phyloP scores from a whole-genome alignment of 805 yeast genomes.

The Ogataea populi-albae region DNA sequence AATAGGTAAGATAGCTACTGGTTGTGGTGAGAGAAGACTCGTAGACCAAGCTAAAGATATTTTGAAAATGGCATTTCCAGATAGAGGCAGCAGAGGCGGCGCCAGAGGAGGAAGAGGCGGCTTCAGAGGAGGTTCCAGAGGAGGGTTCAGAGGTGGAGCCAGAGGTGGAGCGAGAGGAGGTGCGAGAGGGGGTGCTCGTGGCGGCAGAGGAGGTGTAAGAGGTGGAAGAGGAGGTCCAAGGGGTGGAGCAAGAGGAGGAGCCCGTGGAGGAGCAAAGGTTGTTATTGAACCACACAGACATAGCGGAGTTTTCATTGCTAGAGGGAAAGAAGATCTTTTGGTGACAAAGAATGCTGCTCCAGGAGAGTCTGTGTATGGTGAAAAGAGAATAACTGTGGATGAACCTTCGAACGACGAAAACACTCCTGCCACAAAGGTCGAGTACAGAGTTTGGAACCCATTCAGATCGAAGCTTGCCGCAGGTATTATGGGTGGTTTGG shows the following conservation, averaged over 20 bases:
- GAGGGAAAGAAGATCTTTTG: constrained; percentile 98
- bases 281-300: constrained; percentile 98
- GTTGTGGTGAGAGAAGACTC: neutral
- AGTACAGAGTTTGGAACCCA: constrained; percentile 99
- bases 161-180: constrained; percentile 55
- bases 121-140: constrained; percentile 47
- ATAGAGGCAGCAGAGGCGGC: constrained; percentile 49
- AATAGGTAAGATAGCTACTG: no score
- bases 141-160: constrained; percentile 56
- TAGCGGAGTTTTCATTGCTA: constrained; percentile 97
- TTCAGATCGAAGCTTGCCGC: constrained; percentile 99
- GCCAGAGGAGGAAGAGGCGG: constrained; percentile 21
- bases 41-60: no score
- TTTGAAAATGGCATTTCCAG: no score
- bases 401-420: constrained; percentile 88
- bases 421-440: constrained; percentile 88
- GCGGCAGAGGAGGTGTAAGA: constrained; percentile 51
- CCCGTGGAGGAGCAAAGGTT: constrained; percentile 90
- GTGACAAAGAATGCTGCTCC: constrained; percentile 97
- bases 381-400: constrained; percentile 91
- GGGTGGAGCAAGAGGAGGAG: constrained; percentile 76
- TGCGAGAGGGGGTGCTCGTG: constrained; percentile 49
- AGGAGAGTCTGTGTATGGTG: constrained; percentile 98
- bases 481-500: constrained; percentile 99
- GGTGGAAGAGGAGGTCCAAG: constrained; percentile 61